These are phyloP conservation scores for Aspergillus ellipticus DNA, from an alignment of 495 filamentous ascomycete species.

Conservation along the genomic window DNA sequence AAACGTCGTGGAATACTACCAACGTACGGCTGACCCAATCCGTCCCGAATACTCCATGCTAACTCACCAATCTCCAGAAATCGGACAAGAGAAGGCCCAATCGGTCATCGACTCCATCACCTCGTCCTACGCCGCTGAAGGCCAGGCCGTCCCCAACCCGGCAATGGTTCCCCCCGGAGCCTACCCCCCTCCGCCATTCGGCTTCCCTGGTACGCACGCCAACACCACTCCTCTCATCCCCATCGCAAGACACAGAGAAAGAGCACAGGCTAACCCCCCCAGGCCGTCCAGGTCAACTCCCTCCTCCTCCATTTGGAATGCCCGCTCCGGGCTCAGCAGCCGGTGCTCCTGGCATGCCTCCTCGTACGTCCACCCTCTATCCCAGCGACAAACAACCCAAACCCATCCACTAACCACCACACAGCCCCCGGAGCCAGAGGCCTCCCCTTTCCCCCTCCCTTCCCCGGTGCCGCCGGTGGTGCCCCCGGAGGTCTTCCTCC, in stretches of 20 bases:
- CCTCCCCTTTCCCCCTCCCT: conserved; percentile 63
- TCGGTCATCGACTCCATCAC: conserved; percentile 98
- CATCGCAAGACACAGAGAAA: neutral
- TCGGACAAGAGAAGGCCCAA: conserved; percentile 97
- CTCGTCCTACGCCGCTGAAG: conserved; percentile 87
- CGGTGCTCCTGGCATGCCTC: conserved; percentile 42
- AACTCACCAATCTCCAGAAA: conserved; percentile 54
- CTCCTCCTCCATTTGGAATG: conserved; percentile 54
- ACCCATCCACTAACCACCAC: conserved; percentile 18
- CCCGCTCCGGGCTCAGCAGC: conserved; percentile 38
- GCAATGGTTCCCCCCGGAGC: conserved; percentile 59
- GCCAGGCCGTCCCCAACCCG: conserved; percentile 78
- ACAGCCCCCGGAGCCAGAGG: conserved; percentile 57
- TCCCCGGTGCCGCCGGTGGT: conserved; percentile 38
- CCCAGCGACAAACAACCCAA: conserved; percentile 1
- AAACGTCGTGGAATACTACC: conserved; percentile 98
- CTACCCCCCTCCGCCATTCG: conserved; percentile 47
- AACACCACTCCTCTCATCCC: neutral
- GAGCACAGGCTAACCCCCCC: conserved; percentile 12
- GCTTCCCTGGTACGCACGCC: conserved; percentile 50
- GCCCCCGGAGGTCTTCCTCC: conserved; percentile 34
- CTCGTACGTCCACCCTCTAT: conserved; percentile 40
- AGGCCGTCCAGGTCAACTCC: conserved; percentile 49
- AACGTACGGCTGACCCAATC: conserved; percentile 56
- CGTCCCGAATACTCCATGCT: neutral